Evolutionary conservation across 306 rosid genomes (phyloP).

Genomic region (Quercus glauca): DNA sequence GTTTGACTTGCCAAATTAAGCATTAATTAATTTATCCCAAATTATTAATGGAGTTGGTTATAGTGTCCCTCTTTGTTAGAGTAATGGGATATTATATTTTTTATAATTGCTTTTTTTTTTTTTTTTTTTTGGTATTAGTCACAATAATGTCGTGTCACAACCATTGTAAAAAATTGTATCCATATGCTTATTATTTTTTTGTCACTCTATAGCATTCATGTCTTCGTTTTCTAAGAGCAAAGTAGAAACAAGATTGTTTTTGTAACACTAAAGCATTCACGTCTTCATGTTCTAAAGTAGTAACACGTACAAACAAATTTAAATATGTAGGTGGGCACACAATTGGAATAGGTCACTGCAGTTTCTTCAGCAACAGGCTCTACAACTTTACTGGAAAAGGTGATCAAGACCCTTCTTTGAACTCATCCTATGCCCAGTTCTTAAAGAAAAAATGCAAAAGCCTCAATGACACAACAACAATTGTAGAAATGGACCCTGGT

Average conservation of each 20-base stretch:
- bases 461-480: slow-evolving; percentile 18
- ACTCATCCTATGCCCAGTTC: slow-evolving; percentile 28
- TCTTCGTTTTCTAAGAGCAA: too few relatives aligned
- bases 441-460: slow-evolving; percentile 32
- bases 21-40: background rate
- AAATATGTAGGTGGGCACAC: slow-evolving; percentile 46
- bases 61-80: too few relatives aligned
- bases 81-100: too few relatives aligned
- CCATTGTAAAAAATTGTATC: too few relatives aligned
- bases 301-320: background rate
- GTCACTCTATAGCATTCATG: too few relatives aligned
- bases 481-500: background rate
- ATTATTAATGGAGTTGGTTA: background rate
- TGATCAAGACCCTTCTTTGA: slow-evolving; percentile 56
- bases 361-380: slow-evolving; percentile 39
- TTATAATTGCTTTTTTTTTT: too few relatives aligned
- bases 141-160: too few relatives aligned
- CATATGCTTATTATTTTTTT: too few relatives aligned
- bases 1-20: background rate
- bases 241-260: too few relatives aligned
- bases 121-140: too few relatives aligned
- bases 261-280: too few relatives aligned
- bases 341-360: slow-evolving; percentile 52
- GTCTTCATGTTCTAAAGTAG: too few relatives aligned
- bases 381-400: slow-evolving; percentile 63